Percentiles rank a stretch among this genome's conserved stretches.
Conservation (phyloP, 495 filamentous ascomycete species). For the Penicillium macrosclerotiorum region DNA sequence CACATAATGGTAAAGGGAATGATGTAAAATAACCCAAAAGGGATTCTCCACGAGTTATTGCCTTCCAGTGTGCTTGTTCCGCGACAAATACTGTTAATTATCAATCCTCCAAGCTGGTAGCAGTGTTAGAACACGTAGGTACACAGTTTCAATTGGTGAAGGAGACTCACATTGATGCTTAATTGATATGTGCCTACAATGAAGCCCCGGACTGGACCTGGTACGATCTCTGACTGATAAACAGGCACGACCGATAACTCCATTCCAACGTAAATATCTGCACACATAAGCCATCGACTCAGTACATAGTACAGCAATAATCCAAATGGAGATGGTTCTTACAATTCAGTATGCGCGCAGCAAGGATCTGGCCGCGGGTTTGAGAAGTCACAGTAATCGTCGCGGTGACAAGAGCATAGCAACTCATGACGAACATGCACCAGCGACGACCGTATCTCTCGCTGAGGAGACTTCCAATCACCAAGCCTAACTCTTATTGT, state of each 20-base stretch:
- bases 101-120: constrained; percentile 19
- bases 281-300: too few relatives aligned
- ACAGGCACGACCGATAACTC: constrained; percentile 23
- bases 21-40: constrained; percentile 22
- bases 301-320: too few relatives aligned
- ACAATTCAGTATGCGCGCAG: constrained; percentile 28
- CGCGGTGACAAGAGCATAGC: constrained; percentile 24
- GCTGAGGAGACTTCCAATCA: constrained; percentile 24
- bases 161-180: too few relatives aligned
- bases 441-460: constrained; percentile 24
- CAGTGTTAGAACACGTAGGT: too few relatives aligned
- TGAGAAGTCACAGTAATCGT: constrained; percentile 23
- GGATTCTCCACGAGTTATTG: constrained; percentile 26
- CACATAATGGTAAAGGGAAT: constrained; percentile 17
- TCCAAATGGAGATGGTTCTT: too few relatives aligned
- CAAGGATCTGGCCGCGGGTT: constrained; percentile 22
- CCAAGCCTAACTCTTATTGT: too few relatives aligned
- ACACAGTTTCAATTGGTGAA: too few relatives aligned
- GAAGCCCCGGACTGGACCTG: constrained; percentile 26
- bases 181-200: constrained; percentile 28
- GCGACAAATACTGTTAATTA: constrained; percentile 25
- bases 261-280: constrained; percentile 32
- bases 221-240: constrained; percentile 30
- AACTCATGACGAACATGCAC: constrained; percentile 29
- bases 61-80: constrained; percentile 18